Percentiles rank a stretch among this genome's conserved stretches.
Conservation (phyloP, 192 early-diverging fungal genomes). For the Glomus cerebriforme region DNA sequence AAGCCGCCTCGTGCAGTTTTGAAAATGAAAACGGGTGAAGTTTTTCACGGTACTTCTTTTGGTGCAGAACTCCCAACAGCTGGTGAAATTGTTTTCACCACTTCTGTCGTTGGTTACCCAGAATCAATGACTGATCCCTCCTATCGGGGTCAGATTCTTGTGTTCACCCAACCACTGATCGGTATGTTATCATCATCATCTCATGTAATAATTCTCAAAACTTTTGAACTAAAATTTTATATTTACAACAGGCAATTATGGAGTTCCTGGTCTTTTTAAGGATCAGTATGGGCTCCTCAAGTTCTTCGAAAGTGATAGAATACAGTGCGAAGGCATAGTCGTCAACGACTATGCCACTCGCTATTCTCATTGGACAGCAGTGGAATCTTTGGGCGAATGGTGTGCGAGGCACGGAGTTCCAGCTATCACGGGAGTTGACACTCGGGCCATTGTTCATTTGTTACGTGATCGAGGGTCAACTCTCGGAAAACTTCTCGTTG, state of each 20-base stretch:
- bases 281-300: conserved; percentile 82
- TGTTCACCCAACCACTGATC: conserved; percentile 94
- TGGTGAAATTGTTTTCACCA: conserved; percentile 96
- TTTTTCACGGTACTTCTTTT: conserved; percentile 85
- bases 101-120: conserved; percentile 92
- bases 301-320: conserved; percentile 85
- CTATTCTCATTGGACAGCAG: conserved; percentile 93
- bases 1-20: conserved; percentile 64
- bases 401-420: conserved; percentile 81
- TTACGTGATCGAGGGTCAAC: conserved; percentile 86
- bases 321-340: conserved; percentile 86
- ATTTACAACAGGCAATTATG: conserved; percentile 85
- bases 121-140: conserved; percentile 98
- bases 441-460: conserved; percentile 83
- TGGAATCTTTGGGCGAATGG: conserved; percentile 89
- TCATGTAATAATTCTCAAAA: background rate
- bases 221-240: too few species aligned
- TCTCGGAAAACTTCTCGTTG: conserved; percentile 74
- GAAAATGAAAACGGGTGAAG: conserved; percentile 78
- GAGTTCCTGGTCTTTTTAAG: conserved; percentile 73
- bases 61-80: conserved; percentile 70
- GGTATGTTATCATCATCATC: conserved; percentile 49
- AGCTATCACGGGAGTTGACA: conserved; percentile 90
- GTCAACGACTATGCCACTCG: conserved; percentile 90
- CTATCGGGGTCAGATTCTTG: conserved; percentile 94